Conservation (phyloP, 1,284 basidiomycete species). For the Veloboletus limbatus region DNA sequence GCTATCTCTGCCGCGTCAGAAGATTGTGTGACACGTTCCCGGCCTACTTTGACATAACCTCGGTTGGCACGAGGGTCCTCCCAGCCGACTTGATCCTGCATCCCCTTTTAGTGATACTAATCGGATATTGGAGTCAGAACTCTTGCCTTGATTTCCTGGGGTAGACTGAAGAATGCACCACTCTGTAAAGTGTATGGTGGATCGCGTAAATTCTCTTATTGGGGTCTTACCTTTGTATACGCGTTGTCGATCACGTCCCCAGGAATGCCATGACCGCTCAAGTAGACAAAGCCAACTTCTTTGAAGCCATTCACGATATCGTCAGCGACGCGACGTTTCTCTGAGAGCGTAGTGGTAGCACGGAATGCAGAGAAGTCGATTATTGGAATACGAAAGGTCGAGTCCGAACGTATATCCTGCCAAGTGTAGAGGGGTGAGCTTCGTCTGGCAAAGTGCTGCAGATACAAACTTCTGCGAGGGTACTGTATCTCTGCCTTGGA, state of each 20-base stretch:
- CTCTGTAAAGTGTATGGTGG: conserved; percentile 43
- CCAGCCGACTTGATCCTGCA: conserved; percentile 63
- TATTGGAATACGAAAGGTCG: conserved; percentile 60
- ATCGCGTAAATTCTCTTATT: not conserved
- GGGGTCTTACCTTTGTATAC: conserved; percentile 55
- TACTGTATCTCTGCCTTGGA: conserved; percentile 17
- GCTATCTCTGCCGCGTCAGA: conserved; percentile 73
- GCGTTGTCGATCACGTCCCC: conserved; percentile 48
- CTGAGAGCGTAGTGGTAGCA: conserved; percentile 44
- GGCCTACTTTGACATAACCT: conserved; percentile 76
- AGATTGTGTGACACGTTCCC: conserved; percentile 79
- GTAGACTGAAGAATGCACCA: conserved; percentile 68
- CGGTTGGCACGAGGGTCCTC: conserved; percentile 80
- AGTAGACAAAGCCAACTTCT: conserved; percentile 73
- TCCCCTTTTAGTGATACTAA: not conserved
- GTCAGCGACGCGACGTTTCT: conserved; percentile 62
- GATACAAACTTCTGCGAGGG: conserved; percentile 25
- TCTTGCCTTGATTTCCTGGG: conserved; percentile 58
- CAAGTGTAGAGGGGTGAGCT: conserved; percentile 1
- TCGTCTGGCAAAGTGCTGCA: not conserved
- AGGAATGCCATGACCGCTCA: conserved; percentile 67
- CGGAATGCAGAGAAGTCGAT: conserved; percentile 75
- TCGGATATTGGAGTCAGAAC: not conserved
- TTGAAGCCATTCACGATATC: conserved; percentile 77
- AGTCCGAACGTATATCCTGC: conserved; percentile 29